Conservation (phyloP, 345 rosid genomes). For the Camelina laxa region DNA sequence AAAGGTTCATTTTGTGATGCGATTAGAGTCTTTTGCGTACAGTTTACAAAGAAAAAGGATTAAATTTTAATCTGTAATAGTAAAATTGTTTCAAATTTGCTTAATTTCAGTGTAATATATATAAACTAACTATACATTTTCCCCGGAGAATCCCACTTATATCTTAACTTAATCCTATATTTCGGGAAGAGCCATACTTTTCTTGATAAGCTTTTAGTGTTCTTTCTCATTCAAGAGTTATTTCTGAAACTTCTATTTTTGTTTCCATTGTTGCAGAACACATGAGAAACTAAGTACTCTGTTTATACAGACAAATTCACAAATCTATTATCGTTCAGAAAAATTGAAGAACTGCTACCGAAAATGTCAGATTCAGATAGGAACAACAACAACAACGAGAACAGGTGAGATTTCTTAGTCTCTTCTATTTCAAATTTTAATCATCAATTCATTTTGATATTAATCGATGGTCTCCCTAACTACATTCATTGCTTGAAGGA, state of each 20-base stretch:
- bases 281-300: slow-evolving; percentile 18
- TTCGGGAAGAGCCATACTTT: slow-evolving; percentile 14
- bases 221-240: not conserved
- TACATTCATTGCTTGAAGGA: slow-evolving; percentile 44
- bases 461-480: not conserved
- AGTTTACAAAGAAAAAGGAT: not conserved
- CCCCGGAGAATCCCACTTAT: slow-evolving; percentile 20
- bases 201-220: slow-evolving; percentile 9
- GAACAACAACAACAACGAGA: slow-evolving; percentile 9
- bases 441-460: not conserved
- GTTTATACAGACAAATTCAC: slow-evolving; percentile 12
- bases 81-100: not conserved
- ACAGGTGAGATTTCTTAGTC: slow-evolving; percentile 30
- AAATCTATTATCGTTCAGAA: not conserved
- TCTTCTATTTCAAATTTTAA: not conserved
- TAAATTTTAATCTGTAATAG: not conserved
- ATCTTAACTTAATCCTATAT: slow-evolving; percentile 35
- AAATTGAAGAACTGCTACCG: not conserved
- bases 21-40: not conserved
- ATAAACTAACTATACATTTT: not conserved
- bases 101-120: slow-evolving; percentile 2
- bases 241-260: slow-evolving; percentile 2
- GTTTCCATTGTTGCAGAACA: slow-evolving; percentile 20
- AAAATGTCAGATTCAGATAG: slow-evolving; percentile 33
- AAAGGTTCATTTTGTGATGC: not conserved